Conservation (phyloP, 2,329 filamentous ascomycete genomes). For the Dryadomyces quercus-mongolicae region DNA sequence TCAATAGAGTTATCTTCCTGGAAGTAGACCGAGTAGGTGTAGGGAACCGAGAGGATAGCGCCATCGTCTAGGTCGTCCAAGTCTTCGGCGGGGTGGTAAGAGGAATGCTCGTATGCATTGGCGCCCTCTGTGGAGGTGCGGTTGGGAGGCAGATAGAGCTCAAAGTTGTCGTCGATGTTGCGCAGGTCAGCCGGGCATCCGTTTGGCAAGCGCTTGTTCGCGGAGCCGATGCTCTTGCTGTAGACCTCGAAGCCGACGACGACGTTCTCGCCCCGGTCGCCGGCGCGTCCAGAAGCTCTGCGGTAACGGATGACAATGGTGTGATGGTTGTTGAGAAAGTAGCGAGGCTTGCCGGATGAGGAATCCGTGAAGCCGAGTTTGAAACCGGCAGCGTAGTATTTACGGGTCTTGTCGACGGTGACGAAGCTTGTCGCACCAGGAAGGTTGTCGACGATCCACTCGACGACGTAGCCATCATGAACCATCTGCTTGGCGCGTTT, state of each 20-base stretch:
- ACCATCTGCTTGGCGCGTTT: constrained; percentile 60
- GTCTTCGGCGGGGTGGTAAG: constrained; percentile 43
- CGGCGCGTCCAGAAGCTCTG: constrained; percentile 54
- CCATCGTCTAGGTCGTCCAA: constrained; percentile 49
- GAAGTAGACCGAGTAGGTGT: constrained; percentile 85
- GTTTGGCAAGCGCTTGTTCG: constrained; percentile 43
- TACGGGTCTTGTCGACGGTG: constrained; percentile 69
- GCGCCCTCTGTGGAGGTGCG: constrained; percentile 35
- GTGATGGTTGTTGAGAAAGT: constrained; percentile 79
- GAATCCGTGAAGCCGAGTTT: constrained; percentile 71
- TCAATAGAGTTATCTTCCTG: constrained; percentile 69
- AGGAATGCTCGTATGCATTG: constrained; percentile 43
- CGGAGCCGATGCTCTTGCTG: constrained; percentile 63
- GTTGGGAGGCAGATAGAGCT: constrained; percentile 56
- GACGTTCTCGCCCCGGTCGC: constrained; percentile 60
- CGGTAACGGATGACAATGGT: constrained; percentile 74
- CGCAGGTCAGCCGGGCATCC: constrained; percentile 60
- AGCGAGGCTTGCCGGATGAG: constrained; percentile 45
- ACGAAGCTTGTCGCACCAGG: constrained; percentile 83
- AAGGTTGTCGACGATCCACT: constrained; percentile 90
- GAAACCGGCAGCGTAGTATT: constrained; percentile 85
- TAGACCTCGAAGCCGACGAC: constrained; percentile 87
- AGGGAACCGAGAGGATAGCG: constrained; percentile 61
- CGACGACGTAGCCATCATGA: constrained; percentile 68
- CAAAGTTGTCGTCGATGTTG: constrained; percentile 50